A percentile compares a stretch with the other conserved stretches of the same genome.
Evolutionary conservation across 2,329 filamentous ascomycete genomes (phyloP).

Genomic region (Exophiala oligosperma): DNA sequence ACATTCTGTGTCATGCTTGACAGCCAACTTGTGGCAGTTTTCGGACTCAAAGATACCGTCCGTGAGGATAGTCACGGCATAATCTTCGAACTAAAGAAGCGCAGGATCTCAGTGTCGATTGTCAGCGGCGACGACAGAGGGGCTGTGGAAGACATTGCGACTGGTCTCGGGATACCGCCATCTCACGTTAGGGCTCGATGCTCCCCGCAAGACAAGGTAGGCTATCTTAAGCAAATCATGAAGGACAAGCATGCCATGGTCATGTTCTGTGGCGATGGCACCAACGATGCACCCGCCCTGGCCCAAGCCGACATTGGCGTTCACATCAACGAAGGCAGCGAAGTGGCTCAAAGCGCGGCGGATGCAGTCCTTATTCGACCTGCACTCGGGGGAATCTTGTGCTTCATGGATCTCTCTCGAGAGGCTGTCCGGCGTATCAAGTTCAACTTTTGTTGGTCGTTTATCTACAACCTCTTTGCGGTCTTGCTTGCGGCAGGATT

Average conservation of each 20-base stretch:
- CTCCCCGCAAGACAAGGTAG: conserved; percentile 57
- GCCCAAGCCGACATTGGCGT: conserved; percentile 71
- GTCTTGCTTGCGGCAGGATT: conserved; percentile 67
- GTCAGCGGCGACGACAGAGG: conserved; percentile 58
- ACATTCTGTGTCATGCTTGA: conserved; percentile 60
- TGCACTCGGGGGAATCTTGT: conserved; percentile 56
- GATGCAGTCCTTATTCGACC: conserved; percentile 68
- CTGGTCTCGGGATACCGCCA: conserved; percentile 40
- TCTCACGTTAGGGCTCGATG: conserved; percentile 46
- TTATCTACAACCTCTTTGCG: conserved; percentile 69
- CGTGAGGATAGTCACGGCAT: conserved; percentile 53
- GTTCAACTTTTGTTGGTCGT: conserved; percentile 71
- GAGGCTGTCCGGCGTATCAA: conserved; percentile 51
- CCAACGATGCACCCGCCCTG: conserved; percentile 74
- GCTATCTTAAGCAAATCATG: conserved; percentile 32
- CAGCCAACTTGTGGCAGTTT: conserved; percentile 45
- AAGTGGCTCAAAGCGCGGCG: conserved; percentile 66
- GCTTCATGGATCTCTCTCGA: conserved; percentile 56
- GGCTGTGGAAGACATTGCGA: conserved; percentile 52
- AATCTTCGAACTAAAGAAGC: conserved; percentile 51
- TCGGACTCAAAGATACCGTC: conserved; percentile 50
- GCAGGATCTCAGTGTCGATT: conserved; percentile 54
- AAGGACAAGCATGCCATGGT: conserved; percentile 38
- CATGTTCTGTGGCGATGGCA: conserved; percentile 75
- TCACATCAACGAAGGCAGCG: conserved; percentile 61